Conservation (phyloP, 208 protist species). For the Trypanosoma melophagium region DNA sequence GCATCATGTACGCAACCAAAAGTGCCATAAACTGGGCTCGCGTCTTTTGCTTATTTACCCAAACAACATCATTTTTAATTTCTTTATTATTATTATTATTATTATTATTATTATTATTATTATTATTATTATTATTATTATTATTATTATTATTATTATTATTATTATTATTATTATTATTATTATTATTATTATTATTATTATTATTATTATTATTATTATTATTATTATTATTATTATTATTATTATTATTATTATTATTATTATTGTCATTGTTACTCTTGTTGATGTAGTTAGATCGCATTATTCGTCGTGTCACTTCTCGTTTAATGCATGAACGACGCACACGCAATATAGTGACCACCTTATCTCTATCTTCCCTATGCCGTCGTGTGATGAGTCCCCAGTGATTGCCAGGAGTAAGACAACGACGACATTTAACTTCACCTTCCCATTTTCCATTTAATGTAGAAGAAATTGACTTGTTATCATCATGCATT, state of each 20-base stretch:
- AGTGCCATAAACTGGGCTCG: conserved; percentile 31
- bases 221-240: no score
- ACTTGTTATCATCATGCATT: not conserved
- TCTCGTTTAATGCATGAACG: conserved; percentile 9
- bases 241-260: no score
- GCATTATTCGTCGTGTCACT: conserved; percentile 7
- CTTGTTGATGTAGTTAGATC: no score
- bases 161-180: no score
- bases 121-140: no score
- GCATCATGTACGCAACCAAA: conserved; percentile 25
- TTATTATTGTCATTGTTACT: no score
- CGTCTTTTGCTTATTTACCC: conserved; percentile 27
- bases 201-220: no score
- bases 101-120: no score
- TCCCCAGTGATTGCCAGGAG: conserved; percentile 18
- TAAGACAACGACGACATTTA: conserved; percentile 23
- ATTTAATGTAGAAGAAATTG: no score
- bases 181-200: no score
- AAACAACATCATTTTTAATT: conserved; percentile 27
- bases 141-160: no score
- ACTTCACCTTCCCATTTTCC: conserved; percentile 27
- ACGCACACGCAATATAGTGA: conserved; percentile 15
- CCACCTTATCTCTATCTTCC: conserved; percentile 4
- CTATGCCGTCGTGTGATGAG: conserved; percentile 23
- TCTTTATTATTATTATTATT: no score